Conservation (phyloP, 2,329 filamentous ascomycete genomes). For the Tolypocladium ophioglossoides region DNA sequence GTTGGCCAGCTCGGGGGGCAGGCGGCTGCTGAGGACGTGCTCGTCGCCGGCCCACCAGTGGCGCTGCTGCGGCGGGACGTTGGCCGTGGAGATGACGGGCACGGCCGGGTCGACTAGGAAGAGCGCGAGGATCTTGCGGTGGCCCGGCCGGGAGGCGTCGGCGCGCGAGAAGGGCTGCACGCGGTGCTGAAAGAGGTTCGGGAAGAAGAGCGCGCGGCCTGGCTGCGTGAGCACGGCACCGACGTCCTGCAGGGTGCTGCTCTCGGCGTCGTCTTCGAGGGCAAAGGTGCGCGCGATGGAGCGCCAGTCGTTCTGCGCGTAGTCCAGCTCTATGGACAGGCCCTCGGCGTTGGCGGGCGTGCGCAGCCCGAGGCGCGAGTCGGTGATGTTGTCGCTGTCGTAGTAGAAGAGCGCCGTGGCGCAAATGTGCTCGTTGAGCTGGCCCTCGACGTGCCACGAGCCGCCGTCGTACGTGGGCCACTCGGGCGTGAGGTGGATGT, state of each 20-base stretch:
- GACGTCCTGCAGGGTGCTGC: constrained; percentile 19
- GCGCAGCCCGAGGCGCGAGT: constrained; percentile 38
- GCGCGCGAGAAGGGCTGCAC: constrained; percentile 39
- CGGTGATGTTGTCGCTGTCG: constrained; percentile 48
- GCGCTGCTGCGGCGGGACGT: constrained; percentile 32
- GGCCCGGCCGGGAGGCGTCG: constrained; percentile 41
- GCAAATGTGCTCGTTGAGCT: constrained; percentile 51
- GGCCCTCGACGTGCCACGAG: constrained; percentile 45
- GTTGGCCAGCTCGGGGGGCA: not conserved
- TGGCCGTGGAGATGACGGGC: constrained; percentile 31
- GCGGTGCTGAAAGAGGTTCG: constrained; percentile 41
- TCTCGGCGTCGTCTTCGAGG: not conserved
- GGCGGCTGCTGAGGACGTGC: not conserved
- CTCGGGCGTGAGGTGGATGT: constrained; percentile 49
- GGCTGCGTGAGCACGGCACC: constrained; percentile 35
- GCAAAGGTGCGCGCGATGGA: constrained; percentile 24
- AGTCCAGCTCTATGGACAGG: constrained; percentile 8
- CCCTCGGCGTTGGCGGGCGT: constrained; percentile 25
- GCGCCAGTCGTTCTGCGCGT: constrained; percentile 21
- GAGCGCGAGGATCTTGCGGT: constrained; percentile 48
- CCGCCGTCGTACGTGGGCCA: constrained; percentile 43
- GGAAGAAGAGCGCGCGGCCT: constrained; percentile 43
- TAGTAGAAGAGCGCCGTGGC: constrained; percentile 54
- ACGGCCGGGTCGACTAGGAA: constrained; percentile 49
- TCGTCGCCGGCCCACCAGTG: constrained; percentile 21